A percentile compares a stretch with the other conserved stretches of the same genome.
Evolutionary conservation across 805 yeast genomes (phyloP).

Genomic region (Yamadazyma sp.): DNA sequence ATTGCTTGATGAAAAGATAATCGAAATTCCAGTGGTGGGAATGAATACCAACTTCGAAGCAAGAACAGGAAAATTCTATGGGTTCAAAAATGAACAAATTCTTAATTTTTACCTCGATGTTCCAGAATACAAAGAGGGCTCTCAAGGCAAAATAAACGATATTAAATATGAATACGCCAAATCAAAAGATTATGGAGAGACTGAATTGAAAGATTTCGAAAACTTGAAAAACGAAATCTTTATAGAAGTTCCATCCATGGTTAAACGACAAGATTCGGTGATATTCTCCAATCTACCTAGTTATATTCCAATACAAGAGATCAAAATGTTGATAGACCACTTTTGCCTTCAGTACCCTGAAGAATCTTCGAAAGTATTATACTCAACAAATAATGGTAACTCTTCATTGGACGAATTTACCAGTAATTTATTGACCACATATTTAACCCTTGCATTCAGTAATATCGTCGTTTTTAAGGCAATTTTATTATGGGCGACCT

Average conservation of each 20-base stretch:
- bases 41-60: slow-evolving; percentile 1
- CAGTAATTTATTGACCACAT: background rate
- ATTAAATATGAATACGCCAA: too few relatives aligned
- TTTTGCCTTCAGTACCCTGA: slow-evolving; percentile 2
- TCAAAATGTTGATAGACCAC: background rate
- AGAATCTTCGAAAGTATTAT: background rate
- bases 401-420: background rate
- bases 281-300: background rate
- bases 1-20: background rate
- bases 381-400: background rate
- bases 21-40: slow-evolving; percentile 2
- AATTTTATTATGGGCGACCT: slow-evolving; percentile 1
- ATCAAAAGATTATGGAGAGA: too few relatives aligned
- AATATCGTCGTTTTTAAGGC: slow-evolving; percentile 1
- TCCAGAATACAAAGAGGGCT: background rate
- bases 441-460: slow-evolving; percentile 3
- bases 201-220: too few relatives aligned
- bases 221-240: slow-evolving; percentile 2
- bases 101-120: background rate
- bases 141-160: too few relatives aligned
- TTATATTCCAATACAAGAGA: background rate
- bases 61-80: slow-evolving; percentile 1
- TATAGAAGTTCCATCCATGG: slow-evolving; percentile 2
- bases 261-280: background rate
- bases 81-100: background rate